phyloP scores from a whole-genome alignment of 257 asterid species.

The Handroanthus guayacan region DNA sequence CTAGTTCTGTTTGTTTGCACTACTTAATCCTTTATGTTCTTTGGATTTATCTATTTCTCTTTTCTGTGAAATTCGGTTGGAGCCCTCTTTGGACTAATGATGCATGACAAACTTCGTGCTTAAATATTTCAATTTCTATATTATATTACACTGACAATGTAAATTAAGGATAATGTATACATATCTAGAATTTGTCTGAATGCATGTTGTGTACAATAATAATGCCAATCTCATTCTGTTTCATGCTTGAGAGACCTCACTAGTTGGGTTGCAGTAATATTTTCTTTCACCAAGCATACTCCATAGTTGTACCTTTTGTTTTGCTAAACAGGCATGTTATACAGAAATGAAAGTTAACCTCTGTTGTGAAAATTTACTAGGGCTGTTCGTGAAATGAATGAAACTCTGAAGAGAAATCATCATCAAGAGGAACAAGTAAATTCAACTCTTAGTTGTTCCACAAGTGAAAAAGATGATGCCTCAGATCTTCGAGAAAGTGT shows the following conservation, averaged over 20 bases:
- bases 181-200: not conserved
- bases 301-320: conserved; percentile 29
- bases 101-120: not conserved
- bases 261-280: conserved; percentile 5
- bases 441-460: conserved; percentile 56
- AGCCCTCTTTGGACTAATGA: conserved; percentile 5
- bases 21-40: conserved; percentile 35
- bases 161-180: not conserved
- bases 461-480: conserved; percentile 63
- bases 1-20: conserved; percentile 34
- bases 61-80: conserved; percentile 4
- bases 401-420: conserved; percentile 64
- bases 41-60: conserved; percentile 2
- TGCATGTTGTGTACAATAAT: not conserved
- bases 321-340: conserved; percentile 26
- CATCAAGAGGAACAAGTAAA: conserved; percentile 55
- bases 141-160: not conserved
- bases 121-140: not conserved
- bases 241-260: conserved; percentile 15
- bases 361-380: conserved; percentile 47
- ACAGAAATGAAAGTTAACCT: conserved; percentile 33
- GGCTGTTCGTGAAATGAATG: conserved; percentile 90
- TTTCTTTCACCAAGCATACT: conserved; percentile 5
- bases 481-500: conserved; percentile 70
- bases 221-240: not conserved